Conservation (phyloP, 257 asterid species). For the Capsicum pubescens region DNA sequence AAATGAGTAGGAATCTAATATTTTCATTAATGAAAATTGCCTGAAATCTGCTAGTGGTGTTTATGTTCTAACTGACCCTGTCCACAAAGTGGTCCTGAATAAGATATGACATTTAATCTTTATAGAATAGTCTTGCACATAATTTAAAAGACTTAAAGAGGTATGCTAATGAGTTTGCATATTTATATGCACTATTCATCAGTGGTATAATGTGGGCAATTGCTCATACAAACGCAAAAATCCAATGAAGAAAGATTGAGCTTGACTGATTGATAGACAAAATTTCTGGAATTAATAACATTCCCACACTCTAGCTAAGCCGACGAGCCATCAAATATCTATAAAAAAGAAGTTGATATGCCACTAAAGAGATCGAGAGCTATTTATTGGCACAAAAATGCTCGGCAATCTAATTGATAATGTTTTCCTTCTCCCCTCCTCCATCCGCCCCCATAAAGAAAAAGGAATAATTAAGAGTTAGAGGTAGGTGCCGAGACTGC, state of each 20-base stretch:
- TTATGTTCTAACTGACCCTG: not conserved
- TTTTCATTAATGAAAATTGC: not conserved
- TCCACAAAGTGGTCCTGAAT: not conserved
- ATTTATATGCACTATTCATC: not conserved
- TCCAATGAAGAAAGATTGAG: not conserved
- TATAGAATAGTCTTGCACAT: constrained; percentile 11
- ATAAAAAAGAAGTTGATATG: not conserved
- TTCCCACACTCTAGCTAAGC: not conserved
- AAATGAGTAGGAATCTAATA: not conserved
- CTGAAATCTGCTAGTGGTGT: constrained; percentile 5
- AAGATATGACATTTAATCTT: not conserved
- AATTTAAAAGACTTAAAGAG: not conserved
- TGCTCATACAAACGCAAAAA: not conserved
- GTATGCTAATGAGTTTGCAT: not conserved
- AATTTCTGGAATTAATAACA: not conserved
- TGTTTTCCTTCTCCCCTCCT: not conserved
- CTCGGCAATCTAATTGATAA: not conserved
- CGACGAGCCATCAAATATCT: not conserved
- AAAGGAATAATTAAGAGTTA: not conserved
- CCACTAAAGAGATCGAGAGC: too few species aligned
- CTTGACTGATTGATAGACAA: not conserved
- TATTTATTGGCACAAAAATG: too few species aligned
- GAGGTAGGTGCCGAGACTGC: not conserved
- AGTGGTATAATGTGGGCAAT: not conserved
- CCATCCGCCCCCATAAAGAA: not conserved